Conservation (phyloP, 1,284 basidiomycete species). For the Serendipita sp. region DNA sequence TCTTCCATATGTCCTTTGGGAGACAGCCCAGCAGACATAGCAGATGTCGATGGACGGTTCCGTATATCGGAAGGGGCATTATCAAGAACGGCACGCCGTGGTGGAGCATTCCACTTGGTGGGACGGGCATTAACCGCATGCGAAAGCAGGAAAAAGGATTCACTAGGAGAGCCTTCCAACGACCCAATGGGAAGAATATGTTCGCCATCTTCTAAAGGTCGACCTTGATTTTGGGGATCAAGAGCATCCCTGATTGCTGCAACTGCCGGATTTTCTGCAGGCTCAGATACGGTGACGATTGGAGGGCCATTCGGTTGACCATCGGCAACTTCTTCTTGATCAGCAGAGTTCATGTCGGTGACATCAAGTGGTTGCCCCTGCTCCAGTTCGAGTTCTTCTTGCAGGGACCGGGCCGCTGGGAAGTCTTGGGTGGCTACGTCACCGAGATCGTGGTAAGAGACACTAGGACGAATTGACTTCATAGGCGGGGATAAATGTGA, state of each 20-base stretch:
- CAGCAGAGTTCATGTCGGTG: constrained; percentile 10
- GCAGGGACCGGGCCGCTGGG: background rate
- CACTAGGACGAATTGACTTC: background rate
- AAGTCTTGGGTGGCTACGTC: background rate
- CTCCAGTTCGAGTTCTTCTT: constrained; percentile 7
- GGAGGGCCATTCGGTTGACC: background rate
- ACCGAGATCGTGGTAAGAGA: background rate
- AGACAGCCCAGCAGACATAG: background rate
- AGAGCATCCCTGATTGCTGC: constrained; percentile 13
- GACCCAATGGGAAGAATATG: constrained; percentile 15
- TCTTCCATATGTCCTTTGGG: background rate
- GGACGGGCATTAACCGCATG: constrained; percentile 14
- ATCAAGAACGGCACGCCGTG: background rate
- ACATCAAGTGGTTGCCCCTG: constrained; percentile 12
- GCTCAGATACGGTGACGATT: background rate
- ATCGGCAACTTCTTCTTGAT: constrained; percentile 16
- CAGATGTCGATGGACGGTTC: background rate
- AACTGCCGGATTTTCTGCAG: constrained; percentile 15
- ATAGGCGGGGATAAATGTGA: background rate
- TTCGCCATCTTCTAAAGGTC: constrained; percentile 14
- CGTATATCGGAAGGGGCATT: background rate
- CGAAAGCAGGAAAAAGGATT: constrained; percentile 14
- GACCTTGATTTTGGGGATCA: constrained; percentile 12
- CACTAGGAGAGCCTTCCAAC: constrained; percentile 13
- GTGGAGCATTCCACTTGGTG: constrained; percentile 7